A percentile compares a stretch with the other conserved stretches of the same genome.
phyloP scores from a whole-genome alignment of 106 monocot species.

The Platanthera zijinensis region DNA sequence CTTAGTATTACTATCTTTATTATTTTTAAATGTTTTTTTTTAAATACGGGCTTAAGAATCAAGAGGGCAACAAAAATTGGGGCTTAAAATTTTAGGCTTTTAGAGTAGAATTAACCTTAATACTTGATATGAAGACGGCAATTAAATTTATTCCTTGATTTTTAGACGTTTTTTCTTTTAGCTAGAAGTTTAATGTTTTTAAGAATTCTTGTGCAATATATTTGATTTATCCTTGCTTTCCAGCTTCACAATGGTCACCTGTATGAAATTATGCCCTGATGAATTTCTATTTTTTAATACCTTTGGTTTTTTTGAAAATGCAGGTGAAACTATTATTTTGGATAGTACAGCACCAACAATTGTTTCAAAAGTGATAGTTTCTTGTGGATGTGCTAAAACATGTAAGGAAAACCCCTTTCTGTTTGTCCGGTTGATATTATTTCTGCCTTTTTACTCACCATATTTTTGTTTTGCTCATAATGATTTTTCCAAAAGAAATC shows the following conservation, averaged over 20 bases:
- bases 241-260: not conserved
- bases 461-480: not conserved
- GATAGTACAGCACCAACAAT: constrained; percentile 56
- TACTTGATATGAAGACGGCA: not conserved
- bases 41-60: not conserved
- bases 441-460: not conserved
- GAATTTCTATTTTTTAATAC: not conserved
- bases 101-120: not conserved
- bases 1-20: not conserved
- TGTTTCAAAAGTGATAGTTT: constrained; percentile 76
- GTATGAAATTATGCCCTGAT: not conserved
- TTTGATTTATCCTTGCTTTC: not conserved
- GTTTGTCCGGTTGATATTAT: not conserved
- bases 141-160: not conserved
- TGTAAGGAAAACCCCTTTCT: constrained; percentile 46
- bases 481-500: not conserved
- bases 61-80: not conserved
- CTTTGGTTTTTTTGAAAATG: constrained; percentile 7
- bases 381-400: constrained; percentile 56
- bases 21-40: not conserved
- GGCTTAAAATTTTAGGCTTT: not conserved
- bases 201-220: not conserved
- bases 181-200: not conserved
- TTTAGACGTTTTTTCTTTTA: not conserved
- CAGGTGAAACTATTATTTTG: constrained; percentile 83